Base-by-base conservation (phyloP, 805 yeast species). In the Nakazawaea pomicola region DNA sequence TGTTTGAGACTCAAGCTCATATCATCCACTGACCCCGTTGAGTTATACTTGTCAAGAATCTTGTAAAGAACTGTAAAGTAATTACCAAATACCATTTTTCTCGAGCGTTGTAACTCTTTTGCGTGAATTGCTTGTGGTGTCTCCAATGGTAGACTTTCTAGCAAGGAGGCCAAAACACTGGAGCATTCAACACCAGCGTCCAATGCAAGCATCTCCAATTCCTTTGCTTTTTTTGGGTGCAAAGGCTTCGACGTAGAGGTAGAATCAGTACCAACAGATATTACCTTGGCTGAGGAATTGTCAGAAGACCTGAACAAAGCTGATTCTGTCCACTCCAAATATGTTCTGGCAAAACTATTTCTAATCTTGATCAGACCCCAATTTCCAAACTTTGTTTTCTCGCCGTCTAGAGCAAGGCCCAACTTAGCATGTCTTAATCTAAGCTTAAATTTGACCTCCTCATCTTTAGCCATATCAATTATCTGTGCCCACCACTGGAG, bases 111-210 rank as follows among this genome's bases (percentile, higher is more conserved):
- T 25, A 76, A 51, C 48, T 79, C 85, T 15, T 63, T 65, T 40
- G 73, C 80, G 38, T 69, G 67, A 10, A 69, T 64, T 21, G 76
- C 79, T 43, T 67, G 81, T 27, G 75, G 81, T 19, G 73, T 68
- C 43, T 80, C 90, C 32, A 81, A 56, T 4, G 81, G 71, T 24
- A 81, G 56, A n/a, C 70, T 67, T 20, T 72, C 72, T 18, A 85
- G 66, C 16, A 80, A 66, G 17, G 70, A 55, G 2, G 82, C 70
- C 40, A 84, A 57, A 16, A 80, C 76, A 47, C 69, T 70, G 0
- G 85, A 75, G 33, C 82, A 68, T 52, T 83, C 90, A 6, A 73
- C 67, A 0, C 83, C 78, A n/a, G 80, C 65, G 54, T 80, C 87
- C 36, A 78, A 58, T 41, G 69, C 68, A 25, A 77, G 54, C 45